Evolutionary conservation across 2,329 filamentous ascomycete genomes (phyloP).

Genomic region (Nannizziopsis arthrosporioides): DNA sequence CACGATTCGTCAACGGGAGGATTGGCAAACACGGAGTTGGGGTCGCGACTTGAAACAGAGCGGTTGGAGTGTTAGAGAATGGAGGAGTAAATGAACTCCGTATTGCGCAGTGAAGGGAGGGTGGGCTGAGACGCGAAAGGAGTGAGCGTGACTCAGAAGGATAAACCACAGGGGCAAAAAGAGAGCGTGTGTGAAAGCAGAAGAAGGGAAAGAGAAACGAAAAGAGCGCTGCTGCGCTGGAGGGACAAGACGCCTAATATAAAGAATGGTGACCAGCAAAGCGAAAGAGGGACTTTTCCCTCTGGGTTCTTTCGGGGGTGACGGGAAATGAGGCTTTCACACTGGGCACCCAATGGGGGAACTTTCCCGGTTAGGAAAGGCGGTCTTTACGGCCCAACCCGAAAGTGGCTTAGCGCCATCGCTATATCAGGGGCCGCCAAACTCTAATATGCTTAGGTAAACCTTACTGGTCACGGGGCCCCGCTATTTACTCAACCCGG

Average conservation of each 20-base stretch:
- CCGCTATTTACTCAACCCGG: not conserved
- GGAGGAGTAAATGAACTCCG: not conserved
- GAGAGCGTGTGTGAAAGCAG: constrained; percentile 1
- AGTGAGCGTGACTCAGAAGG: constrained; percentile 12
- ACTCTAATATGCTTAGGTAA: too few relatives aligned
- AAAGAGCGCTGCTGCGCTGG: not conserved
- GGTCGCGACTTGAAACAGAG: constrained; percentile 10
- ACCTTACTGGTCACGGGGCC: too few relatives aligned
- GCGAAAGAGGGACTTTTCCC: not conserved
- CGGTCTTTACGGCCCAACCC: not conserved
- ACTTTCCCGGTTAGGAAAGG: not conserved
- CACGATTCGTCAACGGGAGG: not conserved
- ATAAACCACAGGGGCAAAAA: constrained; percentile 4
- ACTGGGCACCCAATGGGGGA: not conserved
- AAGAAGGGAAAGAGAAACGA: not conserved
- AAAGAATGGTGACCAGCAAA: not conserved
- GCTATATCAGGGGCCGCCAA: not conserved
- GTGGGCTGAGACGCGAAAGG: constrained; percentile 13
- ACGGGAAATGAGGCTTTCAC: constrained; percentile 10
- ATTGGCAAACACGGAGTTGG: constrained; percentile 4
- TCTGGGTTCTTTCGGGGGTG: not conserved
- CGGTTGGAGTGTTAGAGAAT: constrained; percentile 2
- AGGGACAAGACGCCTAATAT: not conserved
- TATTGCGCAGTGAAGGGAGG: constrained; percentile 4
- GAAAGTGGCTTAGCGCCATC: not conserved